These are phyloP conservation scores for Chytridium lagenaria DNA, from an alignment of 371 early-diverging fungal species.

Conservation along the genomic window DNA sequence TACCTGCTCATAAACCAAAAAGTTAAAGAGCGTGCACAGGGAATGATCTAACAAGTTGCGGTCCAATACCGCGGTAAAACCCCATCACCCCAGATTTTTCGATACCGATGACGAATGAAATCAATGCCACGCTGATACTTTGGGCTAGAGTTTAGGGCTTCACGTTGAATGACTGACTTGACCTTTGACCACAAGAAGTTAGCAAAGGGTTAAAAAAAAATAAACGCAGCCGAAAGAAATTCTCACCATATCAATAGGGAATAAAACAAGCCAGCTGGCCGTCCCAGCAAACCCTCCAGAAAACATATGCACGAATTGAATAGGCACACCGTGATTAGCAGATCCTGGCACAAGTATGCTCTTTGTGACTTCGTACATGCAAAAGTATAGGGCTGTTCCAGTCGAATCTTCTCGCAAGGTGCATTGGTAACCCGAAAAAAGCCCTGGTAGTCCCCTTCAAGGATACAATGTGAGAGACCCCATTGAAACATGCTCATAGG, in stretches of 20 bases:
- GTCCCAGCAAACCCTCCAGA: slow-evolving; percentile 55
- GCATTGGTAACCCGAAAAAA: slow-evolving; percentile 45
- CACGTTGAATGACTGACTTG: slow-evolving; percentile 54
- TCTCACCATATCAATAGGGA: slow-evolving; percentile 55
- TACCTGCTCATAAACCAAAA: slow-evolving; percentile 35
- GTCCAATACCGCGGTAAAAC: slow-evolving; percentile 52
- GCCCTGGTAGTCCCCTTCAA: slow-evolving; percentile 47
- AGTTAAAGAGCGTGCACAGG: slow-evolving; percentile 57
- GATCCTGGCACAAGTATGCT: slow-evolving; percentile 32
- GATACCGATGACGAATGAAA: slow-evolving; percentile 39
- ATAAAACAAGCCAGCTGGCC: slow-evolving; percentile 51
- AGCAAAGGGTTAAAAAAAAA: not conserved
- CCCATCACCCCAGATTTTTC: slow-evolving; percentile 46
- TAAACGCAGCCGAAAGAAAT: not conserved
- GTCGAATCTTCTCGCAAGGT: slow-evolving; percentile 46
- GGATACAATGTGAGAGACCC: slow-evolving; percentile 41
- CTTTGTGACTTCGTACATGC: slow-evolving; percentile 48
- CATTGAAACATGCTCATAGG: slow-evolving; percentile 35
- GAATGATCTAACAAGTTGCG: slow-evolving; percentile 53
- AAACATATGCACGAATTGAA: slow-evolving; percentile 41
- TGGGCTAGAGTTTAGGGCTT: slow-evolving; percentile 44
- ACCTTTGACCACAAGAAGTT: slow-evolving; percentile 27
- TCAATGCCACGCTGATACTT: slow-evolving; percentile 38
- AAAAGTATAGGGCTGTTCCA: slow-evolving; percentile 56
- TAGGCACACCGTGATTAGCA: slow-evolving; percentile 12